These are phyloP conservation scores for Chloranthus sessilifolius DNA, from an alignment of 164 flowering plant species.

Conservation along the genomic window DNA sequence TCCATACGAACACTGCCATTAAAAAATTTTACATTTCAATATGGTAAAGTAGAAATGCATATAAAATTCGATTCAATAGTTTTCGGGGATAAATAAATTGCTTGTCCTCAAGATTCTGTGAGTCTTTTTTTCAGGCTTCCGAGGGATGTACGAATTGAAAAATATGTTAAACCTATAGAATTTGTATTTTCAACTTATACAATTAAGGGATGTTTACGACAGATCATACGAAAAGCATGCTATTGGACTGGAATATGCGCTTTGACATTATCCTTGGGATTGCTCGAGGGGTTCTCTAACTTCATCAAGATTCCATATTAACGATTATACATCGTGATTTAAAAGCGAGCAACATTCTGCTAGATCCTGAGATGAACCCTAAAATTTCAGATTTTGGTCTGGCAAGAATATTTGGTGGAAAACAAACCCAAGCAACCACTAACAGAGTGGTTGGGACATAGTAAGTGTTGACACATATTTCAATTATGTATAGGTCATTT, in stretches of 20 bases:
- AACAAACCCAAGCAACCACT: constrained; percentile 21
- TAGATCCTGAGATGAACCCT: constrained; percentile 42
- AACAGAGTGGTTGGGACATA: constrained; percentile 29
- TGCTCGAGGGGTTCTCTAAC: constrained; percentile 47
- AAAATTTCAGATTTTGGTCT: constrained; percentile 47
- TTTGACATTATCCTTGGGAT: constrained; percentile 31
- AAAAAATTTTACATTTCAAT: not conserved
- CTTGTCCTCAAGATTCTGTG: not conserved
- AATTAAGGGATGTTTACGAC: not conserved
- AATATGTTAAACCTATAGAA: too few relatives aligned
- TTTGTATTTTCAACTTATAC: too few relatives aligned
- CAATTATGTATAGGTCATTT: not conserved
- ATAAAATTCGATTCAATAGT: too few relatives aligned
- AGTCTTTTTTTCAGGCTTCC: not conserved
- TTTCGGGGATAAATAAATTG: too few relatives aligned
- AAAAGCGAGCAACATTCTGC: constrained; percentile 45
- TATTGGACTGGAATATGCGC: constrained; percentile 36
- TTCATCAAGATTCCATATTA: constrained; percentile 52
- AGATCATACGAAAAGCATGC: constrained; percentile 23
- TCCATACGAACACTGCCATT: constrained; percentile 3
- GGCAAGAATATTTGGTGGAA: constrained; percentile 33
- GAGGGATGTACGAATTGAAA: too few relatives aligned
- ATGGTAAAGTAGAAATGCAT: not conserved
- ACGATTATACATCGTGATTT: constrained; percentile 53
- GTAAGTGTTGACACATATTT: constrained; percentile 24